Base-by-base conservation (phyloP, 2,329 filamentous ascomycete genomes). In the Ceratocystis cubensis region DNA sequence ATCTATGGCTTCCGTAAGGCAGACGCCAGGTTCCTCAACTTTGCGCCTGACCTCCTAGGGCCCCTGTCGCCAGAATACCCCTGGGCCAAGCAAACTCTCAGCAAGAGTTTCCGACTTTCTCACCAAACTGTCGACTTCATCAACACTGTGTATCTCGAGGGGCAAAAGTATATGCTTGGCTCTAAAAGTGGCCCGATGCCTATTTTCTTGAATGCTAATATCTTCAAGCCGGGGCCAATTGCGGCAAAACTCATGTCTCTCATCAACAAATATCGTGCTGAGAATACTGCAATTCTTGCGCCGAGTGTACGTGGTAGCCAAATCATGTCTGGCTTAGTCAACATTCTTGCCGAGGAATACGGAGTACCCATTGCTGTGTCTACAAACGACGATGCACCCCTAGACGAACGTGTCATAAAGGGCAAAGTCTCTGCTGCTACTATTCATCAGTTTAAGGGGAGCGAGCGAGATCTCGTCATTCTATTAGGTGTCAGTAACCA, bases 371-470 rank as follows among this genome's bases (percentile, higher is more conserved):
- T 73, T 33, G 65, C 69, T 17, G 70, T 71, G 2, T 69, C 71
- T 1, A 67, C 66, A 1, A 70, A 70, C 7, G 72, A 74, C 1
- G 72, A 74, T 1, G 63, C 64, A 4, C 64, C 69, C 22, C 61
- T 74, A 1, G 64, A 74, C 28, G 69, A 74, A 20, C 64, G 30
- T 1, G 71, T 73, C 4, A 72, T 71, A 4, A 20, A 68, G 3
- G 71, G 72, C 10, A 75, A 75, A 64, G 13, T 74, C 22, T 72
- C 71, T 8, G 67, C 73, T 10, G 73, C 72, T 15, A 73, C 72
- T 0, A 73, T 73, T 56, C 73, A 75, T 45, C 72, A 74, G 48
- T 75, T 75, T 67, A 75, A 75, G 53, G 73, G 73, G 3, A 72
- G 70, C 53, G 73, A 75, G 67, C 72, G 73, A 17, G 67, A 73